phyloP scores from a whole-genome alignment of 1,284 basidiomycete species.

The Xanthoconium separans region DNA sequence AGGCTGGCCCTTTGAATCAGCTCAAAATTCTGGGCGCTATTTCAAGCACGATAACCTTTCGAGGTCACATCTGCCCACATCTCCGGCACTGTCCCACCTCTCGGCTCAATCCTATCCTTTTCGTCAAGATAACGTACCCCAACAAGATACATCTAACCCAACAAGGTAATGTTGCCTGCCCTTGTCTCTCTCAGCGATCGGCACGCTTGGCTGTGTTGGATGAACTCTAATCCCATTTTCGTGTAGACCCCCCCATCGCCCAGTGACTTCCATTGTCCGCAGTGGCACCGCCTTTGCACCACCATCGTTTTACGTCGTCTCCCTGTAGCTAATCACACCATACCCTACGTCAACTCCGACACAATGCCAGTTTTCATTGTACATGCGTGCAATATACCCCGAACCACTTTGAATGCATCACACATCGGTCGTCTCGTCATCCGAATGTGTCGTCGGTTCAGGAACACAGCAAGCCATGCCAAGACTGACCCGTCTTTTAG shows the following conservation, averaged over 20 bases:
- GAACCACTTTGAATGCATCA: not conserved
- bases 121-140: conserved; percentile 32
- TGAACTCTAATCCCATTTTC: conserved; percentile 17
- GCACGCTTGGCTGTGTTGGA: conserved; percentile 30
- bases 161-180: conserved; percentile 34
- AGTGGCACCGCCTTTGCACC: conserved; percentile 30
- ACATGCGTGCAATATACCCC: conserved; percentile 1
- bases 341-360: not conserved
- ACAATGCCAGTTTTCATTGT: not conserved
- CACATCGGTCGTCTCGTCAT: too few species aligned
- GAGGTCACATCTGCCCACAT: conserved; percentile 31
- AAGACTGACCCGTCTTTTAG: conserved; percentile 1
- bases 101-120: conserved; percentile 20
- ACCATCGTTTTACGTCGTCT: conserved; percentile 25
- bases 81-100: conserved; percentile 14
- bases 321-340: conserved; percentile 18
- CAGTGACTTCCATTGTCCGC: conserved; percentile 16
- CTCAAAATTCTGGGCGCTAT: conserved; percentile 24
- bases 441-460: not conserved
- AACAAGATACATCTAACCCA: conserved; percentile 31
- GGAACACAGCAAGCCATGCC: conserved; percentile 9
- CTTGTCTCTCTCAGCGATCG: conserved; percentile 30
- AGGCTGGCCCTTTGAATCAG: conserved; percentile 23
- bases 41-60: conserved; percentile 34
- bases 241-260: conserved; percentile 3